phyloP scores from a whole-genome alignment of 2,329 filamentous ascomycete species.

The Cladophialophora yegresii region DNA sequence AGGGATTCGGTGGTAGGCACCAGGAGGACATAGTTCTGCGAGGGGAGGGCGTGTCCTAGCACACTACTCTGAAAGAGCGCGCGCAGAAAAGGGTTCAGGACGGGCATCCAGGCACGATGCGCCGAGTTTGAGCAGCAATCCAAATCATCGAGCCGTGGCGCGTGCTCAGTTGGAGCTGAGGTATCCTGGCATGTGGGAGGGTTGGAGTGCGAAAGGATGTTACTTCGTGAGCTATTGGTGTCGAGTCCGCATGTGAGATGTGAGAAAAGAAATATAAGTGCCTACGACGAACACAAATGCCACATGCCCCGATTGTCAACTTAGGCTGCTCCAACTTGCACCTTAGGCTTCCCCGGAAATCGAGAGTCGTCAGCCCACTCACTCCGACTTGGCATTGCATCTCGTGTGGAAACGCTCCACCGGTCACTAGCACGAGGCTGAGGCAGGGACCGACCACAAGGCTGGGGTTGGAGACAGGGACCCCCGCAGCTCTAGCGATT shows the following conservation, averaged over 20 bases:
- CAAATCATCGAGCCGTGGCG: slow-evolving; percentile 28
- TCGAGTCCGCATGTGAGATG: slow-evolving; percentile 2
- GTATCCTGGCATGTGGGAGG: neutral
- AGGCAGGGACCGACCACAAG: neutral
- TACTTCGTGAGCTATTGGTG: neutral
- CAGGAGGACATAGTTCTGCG: slow-evolving; percentile 89
- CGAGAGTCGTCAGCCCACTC: neutral
- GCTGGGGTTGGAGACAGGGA: neutral
- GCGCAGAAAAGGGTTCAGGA: slow-evolving; percentile 96
- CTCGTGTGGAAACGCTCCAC: slow-evolving; percentile 1
- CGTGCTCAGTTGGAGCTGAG: slow-evolving; percentile 15
- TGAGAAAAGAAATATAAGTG: neutral
- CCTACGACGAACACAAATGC: slow-evolving; percentile 3
- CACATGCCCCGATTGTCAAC: slow-evolving; percentile 10
- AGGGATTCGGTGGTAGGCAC: slow-evolving; percentile 92
- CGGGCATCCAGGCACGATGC: slow-evolving; percentile 74
- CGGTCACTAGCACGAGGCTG: neutral
- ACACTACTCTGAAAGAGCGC: slow-evolving; percentile 98
- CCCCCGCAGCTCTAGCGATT: neutral
- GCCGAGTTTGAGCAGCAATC: slow-evolving; percentile 27
- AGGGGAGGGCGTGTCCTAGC: slow-evolving; percentile 84
- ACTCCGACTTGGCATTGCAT: neutral
- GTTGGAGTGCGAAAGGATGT: neutral
- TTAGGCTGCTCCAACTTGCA: slow-evolving; percentile 2
- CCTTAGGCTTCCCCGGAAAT: slow-evolving; percentile 5